These are phyloP conservation scores for Pseudozyma flocculosa DNA, from an alignment of 1,284 basidiomycete species.

Conservation along the genomic window DNA sequence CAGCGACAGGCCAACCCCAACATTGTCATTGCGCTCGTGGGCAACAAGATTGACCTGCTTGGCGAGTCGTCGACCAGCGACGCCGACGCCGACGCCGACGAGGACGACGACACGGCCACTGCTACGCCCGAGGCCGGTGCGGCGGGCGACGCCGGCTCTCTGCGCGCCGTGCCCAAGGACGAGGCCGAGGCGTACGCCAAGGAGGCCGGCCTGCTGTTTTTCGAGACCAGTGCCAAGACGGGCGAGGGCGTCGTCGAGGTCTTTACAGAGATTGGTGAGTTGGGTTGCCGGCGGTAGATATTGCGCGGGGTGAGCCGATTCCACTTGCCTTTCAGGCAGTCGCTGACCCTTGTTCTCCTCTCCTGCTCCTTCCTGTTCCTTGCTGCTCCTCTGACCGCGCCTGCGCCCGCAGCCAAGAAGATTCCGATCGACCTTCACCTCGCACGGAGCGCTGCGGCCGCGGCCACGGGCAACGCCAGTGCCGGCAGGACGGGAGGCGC, in stretches of 20 bases:
- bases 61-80: constrained; percentile 63
- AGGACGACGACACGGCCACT: constrained; percentile 61
- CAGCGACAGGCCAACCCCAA: constrained; percentile 98
- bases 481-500: constrained; percentile 29
- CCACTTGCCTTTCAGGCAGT: too few species aligned
- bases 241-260: constrained; percentile 94
- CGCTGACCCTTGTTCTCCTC: too few species aligned
- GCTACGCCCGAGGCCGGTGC: constrained; percentile 22
- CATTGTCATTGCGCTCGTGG: constrained; percentile 75
- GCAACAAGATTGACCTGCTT: constrained; percentile 75
- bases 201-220: constrained; percentile 89
- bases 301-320: too few species aligned
- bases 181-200: constrained; percentile 95
- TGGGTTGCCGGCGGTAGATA: too few species aligned
- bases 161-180: constrained; percentile 62
- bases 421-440: constrained; percentile 47
- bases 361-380: too few species aligned
- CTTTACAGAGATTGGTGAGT: constrained; percentile 74
- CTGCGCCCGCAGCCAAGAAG: constrained; percentile 36
- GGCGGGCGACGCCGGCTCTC: constrained; percentile 17
- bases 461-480: constrained; percentile 12
- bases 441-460: constrained; percentile 31
- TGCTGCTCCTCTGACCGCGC: background rate
- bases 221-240: constrained; percentile 97
- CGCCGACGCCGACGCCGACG: constrained; percentile 32